These are phyloP conservation scores for Acrasis kona DNA, from an alignment of 78 protist species.

Conservation along the genomic window DNA sequence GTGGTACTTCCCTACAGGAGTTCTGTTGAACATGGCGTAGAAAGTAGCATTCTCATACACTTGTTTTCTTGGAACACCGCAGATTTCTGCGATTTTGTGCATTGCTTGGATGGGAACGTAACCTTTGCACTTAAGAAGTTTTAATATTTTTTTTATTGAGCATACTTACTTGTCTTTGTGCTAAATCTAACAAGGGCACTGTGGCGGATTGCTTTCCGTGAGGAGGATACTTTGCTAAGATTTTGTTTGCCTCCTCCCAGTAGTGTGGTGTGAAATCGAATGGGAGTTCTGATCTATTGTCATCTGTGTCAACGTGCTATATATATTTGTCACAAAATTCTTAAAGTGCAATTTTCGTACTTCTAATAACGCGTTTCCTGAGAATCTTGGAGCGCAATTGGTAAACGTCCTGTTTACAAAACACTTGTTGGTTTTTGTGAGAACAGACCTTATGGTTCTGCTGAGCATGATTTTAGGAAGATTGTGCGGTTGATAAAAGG, in stretches of 20 bases:
- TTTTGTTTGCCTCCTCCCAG: slow-evolving; percentile 32
- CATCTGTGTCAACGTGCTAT: slow-evolving; percentile 73
- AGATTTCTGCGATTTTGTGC: slow-evolving; percentile 75
- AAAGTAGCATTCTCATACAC: slow-evolving; percentile 93
- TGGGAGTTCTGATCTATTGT: slow-evolving; percentile 67
- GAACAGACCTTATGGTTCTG: no score
- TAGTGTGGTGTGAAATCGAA: slow-evolving; percentile 75
- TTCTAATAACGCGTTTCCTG: no score
- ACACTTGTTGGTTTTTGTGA: no score
- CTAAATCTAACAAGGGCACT: slow-evolving; percentile 80
- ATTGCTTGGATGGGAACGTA: slow-evolving; percentile 92
- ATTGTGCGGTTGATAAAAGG: no score
- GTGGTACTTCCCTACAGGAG: slow-evolving; percentile 33
- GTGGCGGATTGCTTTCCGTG: slow-evolving; percentile 64
- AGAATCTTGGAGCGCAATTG: no score
- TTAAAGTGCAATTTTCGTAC: no score
- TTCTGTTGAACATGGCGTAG: slow-evolving; percentile 90
- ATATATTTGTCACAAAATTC: not conserved
- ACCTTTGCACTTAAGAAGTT: no score
- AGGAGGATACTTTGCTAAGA: slow-evolving; percentile 57
- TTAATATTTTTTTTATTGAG: no score
- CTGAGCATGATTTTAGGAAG: no score
- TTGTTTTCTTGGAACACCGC: slow-evolving; percentile 78
- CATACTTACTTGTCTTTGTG: slow-evolving; percentile 89
- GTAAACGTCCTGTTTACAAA: no score